phyloP scores from a whole-genome alignment of 2,329 filamentous ascomycete genomes.

The Diaporthe longicolla region DNA sequence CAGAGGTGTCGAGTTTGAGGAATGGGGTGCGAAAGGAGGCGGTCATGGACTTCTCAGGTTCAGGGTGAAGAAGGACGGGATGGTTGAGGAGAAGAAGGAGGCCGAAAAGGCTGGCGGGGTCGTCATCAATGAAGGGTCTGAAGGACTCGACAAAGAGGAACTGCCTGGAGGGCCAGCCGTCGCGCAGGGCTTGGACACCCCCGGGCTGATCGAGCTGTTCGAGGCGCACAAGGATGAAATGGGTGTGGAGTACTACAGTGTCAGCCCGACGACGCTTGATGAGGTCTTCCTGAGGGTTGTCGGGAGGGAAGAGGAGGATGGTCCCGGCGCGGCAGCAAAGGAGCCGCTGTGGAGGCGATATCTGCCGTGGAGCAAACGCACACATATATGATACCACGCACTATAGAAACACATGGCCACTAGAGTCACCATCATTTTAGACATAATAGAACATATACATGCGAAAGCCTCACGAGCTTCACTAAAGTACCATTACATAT shows the following conservation, averaged over 20 bases:
- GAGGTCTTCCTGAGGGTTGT: constrained; percentile 93
- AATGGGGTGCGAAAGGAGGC: constrained; percentile 37
- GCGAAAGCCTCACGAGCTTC: not conserved
- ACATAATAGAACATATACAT: constrained; percentile 9
- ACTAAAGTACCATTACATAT: not conserved
- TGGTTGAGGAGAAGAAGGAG: constrained; percentile 42
- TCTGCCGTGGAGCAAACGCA: not conserved
- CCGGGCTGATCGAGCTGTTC: constrained; percentile 58
- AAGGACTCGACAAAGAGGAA: not conserved
- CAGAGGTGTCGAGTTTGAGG: constrained; percentile 75
- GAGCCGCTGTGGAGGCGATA: constrained; percentile 33
- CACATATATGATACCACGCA: constrained; percentile 30
- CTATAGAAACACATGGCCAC: not conserved
- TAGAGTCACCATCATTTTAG: not conserved
- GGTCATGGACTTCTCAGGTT: constrained; percentile 40
- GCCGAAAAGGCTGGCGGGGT: not conserved
- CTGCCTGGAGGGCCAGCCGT: not conserved
- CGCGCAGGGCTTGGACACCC: constrained; percentile 57
- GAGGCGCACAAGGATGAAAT: constrained; percentile 79
- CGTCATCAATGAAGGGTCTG: constrained; percentile 7
- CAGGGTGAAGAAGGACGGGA: constrained; percentile 39
- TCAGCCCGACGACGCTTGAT: constrained; percentile 88
- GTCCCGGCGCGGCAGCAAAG: constrained; percentile 50
- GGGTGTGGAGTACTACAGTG: constrained; percentile 87
- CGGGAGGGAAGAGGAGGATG: constrained; percentile 79